These are phyloP conservation scores for Kwoniella shandongensis DNA, from an alignment of 768 basidiomycete genomes.

Conservation along the genomic window DNA sequence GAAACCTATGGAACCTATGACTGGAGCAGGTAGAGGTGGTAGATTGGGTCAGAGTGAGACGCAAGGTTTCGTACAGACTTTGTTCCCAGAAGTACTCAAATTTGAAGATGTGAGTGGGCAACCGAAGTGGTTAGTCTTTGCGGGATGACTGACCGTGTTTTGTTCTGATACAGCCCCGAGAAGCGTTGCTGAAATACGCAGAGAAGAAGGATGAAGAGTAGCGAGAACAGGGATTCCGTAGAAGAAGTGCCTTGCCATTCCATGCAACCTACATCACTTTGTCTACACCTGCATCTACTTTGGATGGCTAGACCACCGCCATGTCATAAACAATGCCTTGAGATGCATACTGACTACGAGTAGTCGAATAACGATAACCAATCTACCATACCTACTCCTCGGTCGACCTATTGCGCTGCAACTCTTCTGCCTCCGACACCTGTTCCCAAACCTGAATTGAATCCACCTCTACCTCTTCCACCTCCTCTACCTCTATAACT, in stretches of 20 bases:
- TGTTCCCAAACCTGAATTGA: slow-evolving; percentile 43
- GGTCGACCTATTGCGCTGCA: slow-evolving; percentile 25
- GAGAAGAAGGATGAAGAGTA: slow-evolving; percentile 64
- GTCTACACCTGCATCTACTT: too few relatives aligned
- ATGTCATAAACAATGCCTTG: background rate
- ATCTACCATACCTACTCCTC: background rate
- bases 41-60: slow-evolving; percentile 95
- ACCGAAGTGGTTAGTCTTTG: background rate
- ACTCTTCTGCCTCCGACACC: slow-evolving; percentile 32
- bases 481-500: slow-evolving; percentile 34
- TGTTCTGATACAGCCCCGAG: slow-evolving; percentile 71
- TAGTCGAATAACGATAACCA: background rate
- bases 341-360: slow-evolving; percentile 7
- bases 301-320: too few relatives aligned
- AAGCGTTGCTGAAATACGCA: slow-evolving; percentile 93
- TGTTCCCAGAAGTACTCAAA: slow-evolving; percentile 59
- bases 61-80: slow-evolving; percentile 91
- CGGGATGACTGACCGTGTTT: slow-evolving; percentile 2
- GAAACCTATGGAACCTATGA: slow-evolving; percentile 87
- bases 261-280: too few relatives aligned
- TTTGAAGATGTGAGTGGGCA: slow-evolving; percentile 89
- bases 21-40: slow-evolving; percentile 89
- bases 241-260: too few relatives aligned
- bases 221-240: slow-evolving; percentile 53
- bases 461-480: slow-evolving; percentile 47